phyloP scores from a whole-genome alignment of 163 green algal species.

The Picocystis sp. region DNA sequence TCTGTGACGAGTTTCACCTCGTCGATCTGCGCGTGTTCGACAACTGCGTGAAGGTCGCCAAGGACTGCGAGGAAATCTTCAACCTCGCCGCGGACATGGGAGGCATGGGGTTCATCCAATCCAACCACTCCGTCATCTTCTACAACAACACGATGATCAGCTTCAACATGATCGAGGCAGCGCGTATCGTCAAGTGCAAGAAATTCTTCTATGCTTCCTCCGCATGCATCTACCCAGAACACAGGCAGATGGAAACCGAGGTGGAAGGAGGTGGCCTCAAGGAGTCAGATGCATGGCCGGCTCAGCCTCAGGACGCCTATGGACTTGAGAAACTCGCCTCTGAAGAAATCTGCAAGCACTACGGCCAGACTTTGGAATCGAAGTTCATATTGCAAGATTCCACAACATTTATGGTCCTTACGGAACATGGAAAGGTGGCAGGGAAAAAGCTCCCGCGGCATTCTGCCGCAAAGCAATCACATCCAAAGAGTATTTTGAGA shows the following conservation, averaged over 20 bases:
- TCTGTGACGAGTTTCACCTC: slow-evolving; percentile 97
- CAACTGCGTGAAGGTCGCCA: slow-evolving; percentile 42
- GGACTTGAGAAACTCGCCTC: slow-evolving; percentile 94
- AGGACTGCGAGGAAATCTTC: slow-evolving; percentile 88
- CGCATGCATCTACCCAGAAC: slow-evolving; percentile 98
- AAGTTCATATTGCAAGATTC: slow-evolving; percentile 86
- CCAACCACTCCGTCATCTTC: slow-evolving; percentile 97
- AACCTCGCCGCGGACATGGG: slow-evolving; percentile 99
- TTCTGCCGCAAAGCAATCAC: slow-evolving; percentile 93
- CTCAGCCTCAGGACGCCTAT: slow-evolving; percentile 94
- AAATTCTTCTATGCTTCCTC: slow-evolving; percentile 97
- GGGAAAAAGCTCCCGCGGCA: slow-evolving; percentile 96
- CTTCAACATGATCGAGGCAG: slow-evolving; percentile 97
- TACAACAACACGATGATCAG: slow-evolving; percentile 99
- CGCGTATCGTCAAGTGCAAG: slow-evolving; percentile 37
- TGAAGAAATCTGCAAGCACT: slow-evolving; percentile 97
- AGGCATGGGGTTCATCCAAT: slow-evolving; percentile 99
- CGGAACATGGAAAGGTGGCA: slow-evolving; percentile 97
- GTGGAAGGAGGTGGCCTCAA: slow-evolving; percentile 84
- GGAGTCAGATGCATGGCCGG: slow-evolving; percentile 87
- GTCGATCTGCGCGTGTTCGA: slow-evolving; percentile 90
- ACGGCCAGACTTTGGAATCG: slow-evolving; percentile 95
- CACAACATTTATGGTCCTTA: slow-evolving; percentile 94
- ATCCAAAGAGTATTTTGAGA: slow-evolving; percentile 74
- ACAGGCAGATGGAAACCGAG: slow-evolving; percentile 72